Evolutionary conservation across 805 yeast species (phyloP).

Genomic region (Wickerhamomyces subpelliculosus): DNA sequence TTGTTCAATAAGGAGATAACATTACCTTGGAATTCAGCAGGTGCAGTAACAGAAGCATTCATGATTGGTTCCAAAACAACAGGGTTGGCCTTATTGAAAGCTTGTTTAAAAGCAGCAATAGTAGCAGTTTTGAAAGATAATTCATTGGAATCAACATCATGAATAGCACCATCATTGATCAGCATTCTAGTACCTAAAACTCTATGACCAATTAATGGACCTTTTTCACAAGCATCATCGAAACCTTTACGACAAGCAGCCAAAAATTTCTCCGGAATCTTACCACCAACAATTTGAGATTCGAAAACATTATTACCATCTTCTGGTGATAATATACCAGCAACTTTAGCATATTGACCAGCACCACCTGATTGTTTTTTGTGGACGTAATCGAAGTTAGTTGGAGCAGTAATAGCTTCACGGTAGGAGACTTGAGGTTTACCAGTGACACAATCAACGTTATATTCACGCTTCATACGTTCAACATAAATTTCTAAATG

Average conservation of each 20-base stretch:
- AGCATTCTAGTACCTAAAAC: constrained; percentile 92
- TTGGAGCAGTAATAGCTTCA: constrained; percentile 72
- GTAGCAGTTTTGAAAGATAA: constrained; percentile 93
- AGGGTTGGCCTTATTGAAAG: constrained; percentile 78
- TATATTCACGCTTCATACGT: constrained; percentile 96
- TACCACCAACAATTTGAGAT: constrained; percentile 92
- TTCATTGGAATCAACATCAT: constrained; percentile 95
- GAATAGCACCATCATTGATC: constrained; percentile 95
- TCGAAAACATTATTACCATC: constrained; percentile 70
- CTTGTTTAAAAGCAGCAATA: constrained; percentile 84
- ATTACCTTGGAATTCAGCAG: constrained; percentile 91
- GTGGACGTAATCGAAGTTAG: constrained; percentile 88
- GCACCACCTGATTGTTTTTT: constrained; percentile 99
- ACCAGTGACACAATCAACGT: constrained; percentile 92
- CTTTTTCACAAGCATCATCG: constrained; percentile 90
- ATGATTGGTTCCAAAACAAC: constrained; percentile 93
- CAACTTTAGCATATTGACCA: constrained; percentile 96
- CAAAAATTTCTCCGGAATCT: constrained; percentile 90
- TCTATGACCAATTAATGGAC: constrained; percentile 92
- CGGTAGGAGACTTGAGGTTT: constrained; percentile 97
- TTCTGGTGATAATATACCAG: constrained; percentile 67
- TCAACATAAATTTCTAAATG: constrained; percentile 97
- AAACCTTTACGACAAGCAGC: constrained; percentile 94
- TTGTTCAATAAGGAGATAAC: constrained; percentile 90
- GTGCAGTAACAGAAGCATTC: constrained; percentile 90